Base-by-base conservation (phyloP, 225 moss, liverwort and hornwort species). In the Rhytidiadelphus loreus region DNA sequence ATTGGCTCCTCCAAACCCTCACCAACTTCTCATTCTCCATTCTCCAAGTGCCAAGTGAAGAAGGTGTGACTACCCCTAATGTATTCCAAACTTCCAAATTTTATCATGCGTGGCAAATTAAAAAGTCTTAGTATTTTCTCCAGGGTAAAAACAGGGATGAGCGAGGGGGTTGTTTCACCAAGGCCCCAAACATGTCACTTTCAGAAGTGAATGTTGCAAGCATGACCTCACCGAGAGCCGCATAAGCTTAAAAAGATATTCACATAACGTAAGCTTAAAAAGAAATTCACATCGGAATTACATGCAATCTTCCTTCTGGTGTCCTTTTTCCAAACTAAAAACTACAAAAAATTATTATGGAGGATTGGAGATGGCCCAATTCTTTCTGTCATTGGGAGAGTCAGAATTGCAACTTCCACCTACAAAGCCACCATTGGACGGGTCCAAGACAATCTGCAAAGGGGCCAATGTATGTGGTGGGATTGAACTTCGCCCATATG, bases 381-480 rank as follows among this genome's bases (percentile, higher is more conserved):
- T 56, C 11, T 29, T n/a, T 59, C 8, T 9, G 81, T 6, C 59
- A 81, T 32, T 81, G 81, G 44, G 32, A 60, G 44, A 22, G 44
- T 9, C 46, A 0, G 2, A 33, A 32, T 62, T 61, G 33, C 80
- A 80, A 80, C 80, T 80, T 59, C 60, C 80, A n/a, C 60, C 80
- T 80, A 30, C 80, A 30, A 4, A 60, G 80, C 8, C 59, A 3
- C 62, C 46, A 81, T 81, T 81, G 81, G 81, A 22, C 2, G 0
- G 59, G 22, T n/a, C 14, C 0, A 2, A 2, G 43, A 43, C 81
- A 30, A 61, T 44, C 61, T 41, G 28, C 8, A 0, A 32, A 1
- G 0, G 9, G 39, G 32, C 70, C 84, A 84, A 84, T 84, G 70
- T 41, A 4, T 21, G 56, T 11, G 2, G 1, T 3, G 2, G 55